Percentiles rank a stretch among this genome's conserved stretches.
Conservation (phyloP, 2,329 filamentous ascomycete species). For the Phoma sp. region DNA sequence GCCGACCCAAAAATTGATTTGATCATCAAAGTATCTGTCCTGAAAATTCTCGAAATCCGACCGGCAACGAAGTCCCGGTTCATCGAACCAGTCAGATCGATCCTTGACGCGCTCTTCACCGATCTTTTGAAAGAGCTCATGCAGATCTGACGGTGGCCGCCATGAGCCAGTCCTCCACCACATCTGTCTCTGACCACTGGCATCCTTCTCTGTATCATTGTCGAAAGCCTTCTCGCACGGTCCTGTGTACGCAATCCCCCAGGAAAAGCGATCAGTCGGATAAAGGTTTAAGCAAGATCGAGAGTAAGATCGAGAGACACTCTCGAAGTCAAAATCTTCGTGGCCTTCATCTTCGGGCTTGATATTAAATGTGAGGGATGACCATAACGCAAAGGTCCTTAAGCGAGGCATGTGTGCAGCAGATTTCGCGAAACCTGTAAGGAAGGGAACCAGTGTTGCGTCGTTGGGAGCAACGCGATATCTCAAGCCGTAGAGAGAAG, state of each 20-base stretch:
- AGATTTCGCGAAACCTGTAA: constrained; percentile 24
- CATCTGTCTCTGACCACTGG: neutral
- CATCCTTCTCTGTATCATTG: neutral
- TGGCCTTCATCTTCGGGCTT: neutral
- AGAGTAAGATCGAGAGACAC: neutral
- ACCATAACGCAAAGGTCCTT: constrained; percentile 16
- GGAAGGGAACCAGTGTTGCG: constrained; percentile 12
- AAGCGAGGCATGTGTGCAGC: constrained; percentile 19
- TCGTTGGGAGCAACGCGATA: constrained; percentile 21
- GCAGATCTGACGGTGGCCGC: constrained; percentile 17
- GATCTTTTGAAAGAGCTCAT: constrained; percentile 7
- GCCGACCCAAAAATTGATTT: no score
- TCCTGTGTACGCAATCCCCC: constrained; percentile 10
- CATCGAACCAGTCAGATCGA: constrained; percentile 2
- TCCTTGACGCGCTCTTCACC: neutral
- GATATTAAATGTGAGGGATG: constrained; percentile 6
- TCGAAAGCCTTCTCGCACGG: neutral
- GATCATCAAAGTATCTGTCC: neutral
- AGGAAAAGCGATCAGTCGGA: neutral
- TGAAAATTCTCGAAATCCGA: neutral
- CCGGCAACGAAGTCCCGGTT: neutral
- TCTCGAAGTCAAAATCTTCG: neutral
- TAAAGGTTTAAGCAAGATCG: no score
- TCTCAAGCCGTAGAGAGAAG: neutral
- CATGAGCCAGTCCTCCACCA: constrained; percentile 16